These are phyloP conservation scores for Citrus sp. DNA, from an alignment of 345 rosid genomes.

Conservation along the genomic window DNA sequence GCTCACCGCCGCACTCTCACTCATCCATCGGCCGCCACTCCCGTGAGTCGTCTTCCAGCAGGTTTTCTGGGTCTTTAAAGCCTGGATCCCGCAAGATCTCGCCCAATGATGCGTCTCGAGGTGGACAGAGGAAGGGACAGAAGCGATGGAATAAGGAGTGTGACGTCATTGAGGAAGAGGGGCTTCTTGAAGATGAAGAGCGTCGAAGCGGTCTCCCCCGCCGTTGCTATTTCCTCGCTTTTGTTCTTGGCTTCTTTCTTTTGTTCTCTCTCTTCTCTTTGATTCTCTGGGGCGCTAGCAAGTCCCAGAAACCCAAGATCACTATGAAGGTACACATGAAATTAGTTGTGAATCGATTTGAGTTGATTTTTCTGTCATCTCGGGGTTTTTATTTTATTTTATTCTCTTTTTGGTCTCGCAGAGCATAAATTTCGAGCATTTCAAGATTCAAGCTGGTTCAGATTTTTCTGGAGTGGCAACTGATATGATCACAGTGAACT, in stretches of 20 bases:
- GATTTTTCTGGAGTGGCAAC: slow-evolving; percentile 87
- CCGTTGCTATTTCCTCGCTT: slow-evolving; percentile 74
- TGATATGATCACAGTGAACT: slow-evolving; percentile 80
- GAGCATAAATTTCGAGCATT: slow-evolving; percentile 75
- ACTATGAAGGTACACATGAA: slow-evolving; percentile 52
- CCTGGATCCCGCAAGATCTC: slow-evolving; percentile 89
- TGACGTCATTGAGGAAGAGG: slow-evolving; percentile 88
- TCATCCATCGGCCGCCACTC: slow-evolving; percentile 92
- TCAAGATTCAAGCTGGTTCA: slow-evolving; percentile 89
- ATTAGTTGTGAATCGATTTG: not conserved
- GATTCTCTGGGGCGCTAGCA: slow-evolving; percentile 88
- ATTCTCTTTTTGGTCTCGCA: slow-evolving; percentile 20
- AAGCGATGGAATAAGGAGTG: slow-evolving; percentile 68
- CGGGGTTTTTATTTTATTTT: not conserved
- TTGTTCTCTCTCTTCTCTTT: slow-evolving; percentile 79
- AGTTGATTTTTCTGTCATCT: not conserved
- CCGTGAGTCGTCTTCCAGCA: slow-evolving; percentile 81
- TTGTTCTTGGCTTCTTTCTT: slow-evolving; percentile 75
- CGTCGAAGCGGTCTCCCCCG: slow-evolving; percentile 64
- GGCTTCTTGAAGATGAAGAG: slow-evolving; percentile 83
- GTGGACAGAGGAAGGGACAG: slow-evolving; percentile 48
- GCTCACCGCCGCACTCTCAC: slow-evolving; percentile 93
- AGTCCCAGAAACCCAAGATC: slow-evolving; percentile 84
- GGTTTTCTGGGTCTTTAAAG: slow-evolving; percentile 87
- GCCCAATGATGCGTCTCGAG: slow-evolving; percentile 61